A percentile compares a stretch with the other conserved stretches of the same genome.
phyloP scores from a whole-genome alignment of 441 rosid species.

The Flueggea neowawraea region DNA sequence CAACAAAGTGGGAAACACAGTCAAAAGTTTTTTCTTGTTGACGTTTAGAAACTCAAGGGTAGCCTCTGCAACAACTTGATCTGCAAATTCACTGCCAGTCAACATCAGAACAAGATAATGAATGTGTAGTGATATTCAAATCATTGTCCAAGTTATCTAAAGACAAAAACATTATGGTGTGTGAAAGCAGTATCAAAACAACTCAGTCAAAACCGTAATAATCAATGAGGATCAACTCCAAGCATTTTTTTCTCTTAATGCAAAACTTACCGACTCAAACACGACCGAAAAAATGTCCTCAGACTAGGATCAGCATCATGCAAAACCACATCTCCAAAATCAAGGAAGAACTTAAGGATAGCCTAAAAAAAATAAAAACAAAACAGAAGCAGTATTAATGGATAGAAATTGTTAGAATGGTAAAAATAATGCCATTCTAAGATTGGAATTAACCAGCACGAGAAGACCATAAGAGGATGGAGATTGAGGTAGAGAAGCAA shows the following conservation, averaged over 20 bases:
- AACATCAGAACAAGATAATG: conserved; percentile 30
- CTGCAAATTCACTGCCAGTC: conserved; percentile 88
- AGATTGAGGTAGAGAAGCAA: conserved; percentile 70
- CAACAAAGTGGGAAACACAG: conserved; percentile 65
- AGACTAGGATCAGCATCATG: conserved; percentile 96
- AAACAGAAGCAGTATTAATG: not conserved
- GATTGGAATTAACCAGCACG: conserved; percentile 47
- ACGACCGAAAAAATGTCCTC: conserved; percentile 70
- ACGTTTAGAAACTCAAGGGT: conserved; percentile 76
- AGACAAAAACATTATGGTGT: not conserved
- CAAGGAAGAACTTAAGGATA: conserved; percentile 85
- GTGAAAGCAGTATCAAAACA: not conserved
- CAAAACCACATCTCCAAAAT: conserved; percentile 86
- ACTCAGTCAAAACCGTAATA: not conserved
- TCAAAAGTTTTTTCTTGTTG: conserved; percentile 64
- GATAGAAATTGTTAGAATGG: not conserved
- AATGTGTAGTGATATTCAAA: conserved; percentile 7
- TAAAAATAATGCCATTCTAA: not conserved
- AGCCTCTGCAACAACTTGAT: conserved; percentile 86
- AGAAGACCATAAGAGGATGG: conserved; percentile 68
- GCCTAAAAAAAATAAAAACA: conserved; percentile 54
- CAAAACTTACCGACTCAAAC: conserved; percentile 81
- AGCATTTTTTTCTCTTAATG: not conserved
- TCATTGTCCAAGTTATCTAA: not conserved
- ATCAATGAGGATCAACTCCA: not conserved